Conservation (phyloP, 257 asterid species). For the Primulina eburnea region DNA sequence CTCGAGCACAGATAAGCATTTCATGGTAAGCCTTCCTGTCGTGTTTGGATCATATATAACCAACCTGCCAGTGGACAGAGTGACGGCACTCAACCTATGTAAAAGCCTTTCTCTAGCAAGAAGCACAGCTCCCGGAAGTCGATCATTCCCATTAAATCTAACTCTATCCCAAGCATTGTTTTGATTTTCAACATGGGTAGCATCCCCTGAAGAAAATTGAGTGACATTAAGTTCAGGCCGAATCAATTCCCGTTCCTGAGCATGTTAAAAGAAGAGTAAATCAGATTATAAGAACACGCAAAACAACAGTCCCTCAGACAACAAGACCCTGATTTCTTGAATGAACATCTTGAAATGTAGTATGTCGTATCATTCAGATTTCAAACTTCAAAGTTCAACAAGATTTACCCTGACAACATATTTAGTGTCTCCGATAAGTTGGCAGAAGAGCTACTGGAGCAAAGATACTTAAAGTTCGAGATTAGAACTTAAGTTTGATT, state of each 20-base stretch:
- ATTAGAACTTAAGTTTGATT: too few relatives aligned
- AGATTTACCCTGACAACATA: not conserved
- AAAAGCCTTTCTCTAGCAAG: conserved; percentile 95
- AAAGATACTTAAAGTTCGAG: too few relatives aligned
- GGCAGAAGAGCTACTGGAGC: too few relatives aligned
- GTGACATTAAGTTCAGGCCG: conserved; percentile 42
- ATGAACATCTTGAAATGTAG: not conserved
- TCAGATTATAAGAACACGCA: not conserved
- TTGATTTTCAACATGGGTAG: conserved; percentile 32
- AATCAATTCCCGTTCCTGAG: conserved; percentile 57
- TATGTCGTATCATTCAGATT: not conserved
- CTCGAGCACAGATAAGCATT: not conserved
- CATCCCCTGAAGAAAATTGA: conserved; percentile 36
- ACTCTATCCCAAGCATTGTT: conserved; percentile 35
- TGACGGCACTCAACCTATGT: conserved; percentile 75
- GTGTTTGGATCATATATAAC: conserved; percentile 13
- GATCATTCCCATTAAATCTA: conserved; percentile 45
- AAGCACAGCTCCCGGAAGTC: conserved; percentile 84
- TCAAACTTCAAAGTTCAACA: not conserved
- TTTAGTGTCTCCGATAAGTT: too few relatives aligned
- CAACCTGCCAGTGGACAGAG: conserved; percentile 65
- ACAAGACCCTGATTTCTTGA: not conserved
- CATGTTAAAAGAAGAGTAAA: conserved; percentile 20
- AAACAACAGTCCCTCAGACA: not conserved
- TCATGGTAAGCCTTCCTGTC: not conserved